Base-by-base conservation (phyloP, 2,329 filamentous ascomycete species). In the Talaromyces islandicus region DNA sequence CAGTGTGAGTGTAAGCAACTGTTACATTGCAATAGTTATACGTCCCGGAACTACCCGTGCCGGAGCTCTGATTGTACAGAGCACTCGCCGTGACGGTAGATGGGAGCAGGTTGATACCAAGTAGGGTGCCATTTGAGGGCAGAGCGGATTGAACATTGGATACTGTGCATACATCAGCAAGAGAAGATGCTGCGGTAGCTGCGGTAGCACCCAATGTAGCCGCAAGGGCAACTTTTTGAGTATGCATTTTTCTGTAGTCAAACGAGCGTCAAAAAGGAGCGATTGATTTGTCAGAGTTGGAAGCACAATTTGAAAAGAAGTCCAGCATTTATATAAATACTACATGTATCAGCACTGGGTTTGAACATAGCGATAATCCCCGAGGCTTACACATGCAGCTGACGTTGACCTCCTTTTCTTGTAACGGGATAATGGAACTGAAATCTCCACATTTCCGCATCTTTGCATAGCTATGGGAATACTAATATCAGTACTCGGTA, bases 91-190 rank as follows among this genome's bases (percentile, higher is more conserved):
- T 76, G 4, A 79, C 74, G 1, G 76, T 66, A 0, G 75, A 77
- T 3, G 78, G 73, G 58, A 77, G 66, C 62, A 80, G 56, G 53
- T 74, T 66, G 56, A 80, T 74, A 7, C 78, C 77, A 7, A 73
- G 64, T 2, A 79, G 64, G 29, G 74, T 77, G 5, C 76, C 77
- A 59, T 78, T 76, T 25, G 76, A 66, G 6, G 78, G 78, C 7
- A 80, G 66, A 19, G 73, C 70, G 14, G 75, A 70, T 62, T 73
- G 71, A n/a, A 80, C 73, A 59, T 79, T 75, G 35, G 73, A 69
- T 7, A 77, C 69, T 2, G 77, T 78, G 65, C 78, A 80, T 25
- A 80, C 63, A 61, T 77, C 73, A 29, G 71, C 60, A 38, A 80
- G 75, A 12, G 74, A 73, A 43, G 68, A 64, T 29, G 73, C 71